Conservation (phyloP, 495 filamentous ascomycete genomes). For the Alectoria sarmentosa region DNA sequence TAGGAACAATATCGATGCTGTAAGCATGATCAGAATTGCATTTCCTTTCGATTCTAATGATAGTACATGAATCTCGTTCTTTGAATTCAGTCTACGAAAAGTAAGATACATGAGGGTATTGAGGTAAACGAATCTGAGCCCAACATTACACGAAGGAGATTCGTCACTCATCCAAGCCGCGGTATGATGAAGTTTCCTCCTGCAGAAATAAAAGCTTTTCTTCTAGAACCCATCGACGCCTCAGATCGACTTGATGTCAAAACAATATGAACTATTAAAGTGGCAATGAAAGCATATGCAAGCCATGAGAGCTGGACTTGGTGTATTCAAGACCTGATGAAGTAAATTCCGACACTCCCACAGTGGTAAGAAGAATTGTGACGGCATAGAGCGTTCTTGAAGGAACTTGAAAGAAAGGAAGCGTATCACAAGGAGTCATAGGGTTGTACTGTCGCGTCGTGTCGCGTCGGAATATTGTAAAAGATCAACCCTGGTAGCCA, state of each 20-base stretch:
- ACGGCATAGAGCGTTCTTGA: background rate
- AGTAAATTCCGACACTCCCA: background rate
- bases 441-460: background rate
- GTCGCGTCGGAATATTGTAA: background rate
- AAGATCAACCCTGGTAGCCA: constrained; percentile 43
- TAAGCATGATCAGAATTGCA: background rate
- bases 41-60: background rate
- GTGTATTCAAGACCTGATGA: constrained; percentile 5
- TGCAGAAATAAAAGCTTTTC: constrained; percentile 16
- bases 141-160: constrained; percentile 20
- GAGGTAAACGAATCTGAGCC: constrained; percentile 17
- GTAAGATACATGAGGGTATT: constrained; percentile 23
- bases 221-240: constrained; percentile 6
- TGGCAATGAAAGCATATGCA: constrained; percentile 12
- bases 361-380: background rate
- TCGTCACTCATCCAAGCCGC: constrained; percentile 20
- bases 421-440: background rate
- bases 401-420: background rate
- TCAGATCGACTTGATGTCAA: constrained; percentile 17
- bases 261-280: constrained; percentile 8
- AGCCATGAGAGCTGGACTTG: constrained; percentile 5
- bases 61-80: background rate
- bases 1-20: background rate
- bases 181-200: constrained; percentile 10
- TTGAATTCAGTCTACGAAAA: constrained; percentile 1